Evolutionary conservation across 2,329 filamentous ascomycete species (phyloP).

Genomic region (Fusarium sp.): DNA sequence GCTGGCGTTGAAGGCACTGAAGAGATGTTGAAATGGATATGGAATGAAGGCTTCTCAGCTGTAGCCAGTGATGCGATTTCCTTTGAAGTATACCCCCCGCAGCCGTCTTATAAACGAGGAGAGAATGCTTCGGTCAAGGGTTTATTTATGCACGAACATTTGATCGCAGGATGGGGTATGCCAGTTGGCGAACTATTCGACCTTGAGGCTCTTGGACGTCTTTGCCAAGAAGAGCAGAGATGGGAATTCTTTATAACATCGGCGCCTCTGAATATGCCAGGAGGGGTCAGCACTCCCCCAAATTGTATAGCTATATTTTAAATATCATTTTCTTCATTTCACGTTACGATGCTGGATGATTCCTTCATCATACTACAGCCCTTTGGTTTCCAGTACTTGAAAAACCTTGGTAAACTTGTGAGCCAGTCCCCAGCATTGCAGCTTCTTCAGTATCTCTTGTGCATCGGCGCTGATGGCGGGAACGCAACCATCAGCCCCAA

Average conservation of each 20-base stretch:
- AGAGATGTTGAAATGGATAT: constrained; percentile 10
- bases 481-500: not conserved
- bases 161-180: constrained; percentile 5
- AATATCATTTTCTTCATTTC: no score
- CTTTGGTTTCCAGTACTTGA: not conserved
- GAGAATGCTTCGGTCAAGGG: not conserved
- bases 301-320: constrained; percentile 13
- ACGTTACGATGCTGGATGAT: no score
- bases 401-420: not conserved
- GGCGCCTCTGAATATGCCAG: constrained; percentile 6
- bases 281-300: constrained; percentile 5
- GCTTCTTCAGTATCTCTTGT: not conserved
- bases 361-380: not conserved
- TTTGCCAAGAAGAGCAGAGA: not conserved
- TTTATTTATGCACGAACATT: constrained; percentile 4
- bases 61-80: constrained; percentile 1
- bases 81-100: not conserved
- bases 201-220: not conserved
- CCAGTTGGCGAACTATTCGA: not conserved
- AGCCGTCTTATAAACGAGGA: not conserved
- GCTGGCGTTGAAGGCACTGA: constrained; percentile 2
- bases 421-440: not conserved
- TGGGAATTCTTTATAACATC: constrained; percentile 8
- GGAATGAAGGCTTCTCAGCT: constrained; percentile 5
- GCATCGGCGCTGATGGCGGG: constrained; percentile 1